Evolutionary conservation across 2,329 filamentous ascomycete species (phyloP), one percentile per base, ranked within the genome.

Genomic region (Cryphonectria nitschkei): DNA sequence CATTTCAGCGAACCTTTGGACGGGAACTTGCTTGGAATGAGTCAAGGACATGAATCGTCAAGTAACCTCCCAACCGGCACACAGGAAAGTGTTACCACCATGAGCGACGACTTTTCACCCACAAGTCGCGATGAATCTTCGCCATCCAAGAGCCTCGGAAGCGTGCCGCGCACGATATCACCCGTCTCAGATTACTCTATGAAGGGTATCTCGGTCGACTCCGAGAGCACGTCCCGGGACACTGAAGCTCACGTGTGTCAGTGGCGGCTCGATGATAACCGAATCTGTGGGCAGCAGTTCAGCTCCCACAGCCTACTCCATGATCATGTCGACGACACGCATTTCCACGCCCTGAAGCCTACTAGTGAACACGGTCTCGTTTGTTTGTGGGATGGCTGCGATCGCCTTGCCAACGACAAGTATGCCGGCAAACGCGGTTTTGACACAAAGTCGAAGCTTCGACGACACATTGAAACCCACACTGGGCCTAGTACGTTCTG

Each of bases 401-500:
- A 80, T 46, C 85, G 88, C n/a, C 80, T 76, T 46, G 73, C 73
- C 79, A 52, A 82, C 78, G 64, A 82, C 46, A 80, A 84, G 50
- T 73, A 73, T 79, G 50, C 82, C 79, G 63, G 82, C 50, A 80
- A 84, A 50, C 82, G 82, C 5, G 84, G 85, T 22, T 90, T 90
- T 73, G 83, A 82, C 2, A 88, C 89, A 75, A 84, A 87, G 75
- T 89, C 87, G 77, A 91, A 92, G 76, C 82, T 91, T 26, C 88
- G 90, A 74, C 82, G 89, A 61, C 89, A 92, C 75, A 84, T 91
- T 78, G 88, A 90, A 74, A 88, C 86, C 2, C 89, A 92, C 76
- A 91, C 89, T 22, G 88, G 88, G 67, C 87, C 67, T 22, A 32
- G 88, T 89, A 80, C 82, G 88, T 82, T 63, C 9, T n/a, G 7